Evolutionary conservation across 1,139 yeast genomes (phyloP), one percentile per base, ranked within the genome.

Genomic region (Yamadazyma oceani): DNA sequence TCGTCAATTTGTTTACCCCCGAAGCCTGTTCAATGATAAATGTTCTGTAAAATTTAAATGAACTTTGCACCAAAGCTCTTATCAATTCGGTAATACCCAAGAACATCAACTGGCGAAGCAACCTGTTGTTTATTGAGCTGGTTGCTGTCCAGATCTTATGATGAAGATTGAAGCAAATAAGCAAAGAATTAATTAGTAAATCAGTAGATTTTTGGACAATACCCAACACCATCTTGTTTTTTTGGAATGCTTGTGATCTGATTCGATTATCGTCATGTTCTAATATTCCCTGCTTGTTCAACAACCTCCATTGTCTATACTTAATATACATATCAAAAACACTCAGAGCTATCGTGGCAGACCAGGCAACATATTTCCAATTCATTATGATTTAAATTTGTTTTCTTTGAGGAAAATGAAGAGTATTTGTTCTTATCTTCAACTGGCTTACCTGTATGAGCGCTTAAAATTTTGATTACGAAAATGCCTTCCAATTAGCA

Each of bases 1-100:
- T 22, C 21, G 34, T 31, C 27, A 31, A 31, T 31, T 31, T 31
- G 27, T 31, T 31, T 13, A 31, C 26, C 27, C 34, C 34, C 17
- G 17, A 23, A 14, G 17, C 21, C 21, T 22, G 17, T 23, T 31
- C 34, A 13, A 31, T 31, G 27, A 31, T 19, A 16, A 31, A 31
- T 23, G 27, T 14, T 14, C 34, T 31, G 27, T 22, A 31, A 14
- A 22, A 22, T 14, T 22, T 14, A 31, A 31, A 31, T 22, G 34
- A 23, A 13, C 17, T 22, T 23, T 22, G 27, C 21, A 31, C 27
- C 26, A 31, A 17, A 19, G 21, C 21, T 19, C 21, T 19, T 19
- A 19, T 19, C 21, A 19, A 19, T 19, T 19, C 21, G 21, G 21
- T 19, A 19, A 19, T 19, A 19, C 21, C 21, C 21, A 19, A 19